Evolutionary conservation across 108 stramenopile genomes (phyloP).

Genomic region (Conticribra weissflogii): DNA sequence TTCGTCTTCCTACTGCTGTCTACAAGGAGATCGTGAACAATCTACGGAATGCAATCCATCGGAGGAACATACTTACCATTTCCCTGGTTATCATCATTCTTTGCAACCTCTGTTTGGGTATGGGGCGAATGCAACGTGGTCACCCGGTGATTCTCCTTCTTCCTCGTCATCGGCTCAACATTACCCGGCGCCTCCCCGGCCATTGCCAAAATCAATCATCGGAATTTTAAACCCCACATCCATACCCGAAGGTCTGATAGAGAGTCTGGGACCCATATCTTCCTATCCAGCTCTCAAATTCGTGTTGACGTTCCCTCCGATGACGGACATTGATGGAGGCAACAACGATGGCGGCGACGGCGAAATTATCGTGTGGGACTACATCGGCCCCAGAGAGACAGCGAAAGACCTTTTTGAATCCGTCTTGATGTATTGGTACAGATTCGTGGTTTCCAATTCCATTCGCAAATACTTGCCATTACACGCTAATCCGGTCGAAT

Average conservation of each 20-base stretch:
- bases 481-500: too few species aligned
- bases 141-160: background rate
- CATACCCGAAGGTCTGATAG: slow-evolving; percentile 3
- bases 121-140: background rate
- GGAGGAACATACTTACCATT: background rate
- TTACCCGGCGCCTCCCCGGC: background rate
- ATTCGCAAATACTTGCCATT: background rate
- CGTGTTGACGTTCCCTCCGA: slow-evolving; percentile 26
- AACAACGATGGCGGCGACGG: slow-evolving; percentile 5
- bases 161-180: background rate
- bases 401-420: slow-evolving; percentile 44
- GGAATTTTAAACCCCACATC: slow-evolving; percentile 24
- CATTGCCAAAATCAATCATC: slow-evolving; percentile 30
- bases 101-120: background rate
- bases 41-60: too few species aligned
- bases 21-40: background rate
- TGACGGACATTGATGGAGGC: slow-evolving; percentile 13
- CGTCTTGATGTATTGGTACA: slow-evolving; percentile 49
- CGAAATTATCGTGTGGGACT: slow-evolving; percentile 42
- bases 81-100: background rate
- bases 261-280: slow-evolving; percentile 31
- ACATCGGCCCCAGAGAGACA: slow-evolving; percentile 37
- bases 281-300: slow-evolving; percentile 43
- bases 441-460: slow-evolving; percentile 31
- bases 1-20: background rate